Evolutionary conservation across 73 alveolate genomes (phyloP).

Genomic region (Uronychia binucleata): DNA sequence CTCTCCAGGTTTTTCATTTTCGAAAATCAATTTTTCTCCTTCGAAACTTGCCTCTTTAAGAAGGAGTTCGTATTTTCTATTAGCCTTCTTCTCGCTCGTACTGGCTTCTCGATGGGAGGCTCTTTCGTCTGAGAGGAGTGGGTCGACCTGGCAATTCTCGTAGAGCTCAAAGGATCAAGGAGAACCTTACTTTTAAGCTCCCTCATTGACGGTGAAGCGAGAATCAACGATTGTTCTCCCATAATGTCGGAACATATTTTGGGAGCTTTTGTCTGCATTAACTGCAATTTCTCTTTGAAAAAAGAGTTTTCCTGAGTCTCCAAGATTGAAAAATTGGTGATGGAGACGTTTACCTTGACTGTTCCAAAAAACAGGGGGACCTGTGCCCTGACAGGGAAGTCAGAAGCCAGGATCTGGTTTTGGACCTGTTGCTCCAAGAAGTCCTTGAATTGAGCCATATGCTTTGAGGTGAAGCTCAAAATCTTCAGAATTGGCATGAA

Average conservation of each 20-base stretch:
- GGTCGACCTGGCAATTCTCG: not conserved
- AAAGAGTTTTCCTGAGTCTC: not conserved
- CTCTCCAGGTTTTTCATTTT: too few species aligned
- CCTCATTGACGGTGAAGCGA: not conserved
- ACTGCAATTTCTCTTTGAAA: not conserved
- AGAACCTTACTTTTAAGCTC: not conserved
- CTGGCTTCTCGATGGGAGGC: not conserved
- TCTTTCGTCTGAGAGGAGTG: not conserved
- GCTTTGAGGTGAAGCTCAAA: not conserved
- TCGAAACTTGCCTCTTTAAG: too few species aligned
- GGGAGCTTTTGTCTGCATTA: not conserved
- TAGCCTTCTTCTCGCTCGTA: not conserved
- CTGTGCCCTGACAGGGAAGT: not conserved
- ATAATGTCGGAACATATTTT: not conserved
- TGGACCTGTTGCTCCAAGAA: not conserved
- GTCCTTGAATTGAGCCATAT: not conserved
- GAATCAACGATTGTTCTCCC: not conserved
- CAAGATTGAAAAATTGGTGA: not conserved
- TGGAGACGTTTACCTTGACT: not conserved
- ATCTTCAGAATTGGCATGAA: too few species aligned
- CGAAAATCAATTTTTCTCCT: too few species aligned
- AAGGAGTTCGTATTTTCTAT: too few species aligned
- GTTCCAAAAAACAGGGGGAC: not conserved
- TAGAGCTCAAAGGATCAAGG: not conserved
- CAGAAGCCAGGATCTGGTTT: not conserved